Evolutionary conservation across 2,329 filamentous ascomycete genomes (phyloP).

Genomic region (Teratosphaeria pseudoeucalypti): DNA sequence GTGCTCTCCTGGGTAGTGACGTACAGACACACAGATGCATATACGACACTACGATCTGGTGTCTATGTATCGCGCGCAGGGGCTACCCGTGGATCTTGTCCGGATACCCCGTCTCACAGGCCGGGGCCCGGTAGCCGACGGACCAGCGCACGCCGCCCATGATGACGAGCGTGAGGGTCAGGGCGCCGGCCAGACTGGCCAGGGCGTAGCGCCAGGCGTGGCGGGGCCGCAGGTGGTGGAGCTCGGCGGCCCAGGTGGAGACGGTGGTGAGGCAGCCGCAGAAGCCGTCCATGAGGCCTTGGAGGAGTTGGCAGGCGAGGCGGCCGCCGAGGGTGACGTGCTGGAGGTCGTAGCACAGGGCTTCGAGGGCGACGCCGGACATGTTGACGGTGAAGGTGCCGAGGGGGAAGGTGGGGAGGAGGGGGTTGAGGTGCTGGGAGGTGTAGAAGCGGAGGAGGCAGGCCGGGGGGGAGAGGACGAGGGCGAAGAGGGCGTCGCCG

Average conservation of each 20-base stretch:
- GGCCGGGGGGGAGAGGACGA: constrained; percentile 74
- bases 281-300: constrained; percentile 40
- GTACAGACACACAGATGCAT: neutral
- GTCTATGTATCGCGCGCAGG: too few relatives aligned
- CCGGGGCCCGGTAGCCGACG: constrained; percentile 29
- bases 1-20: neutral
- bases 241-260: constrained; percentile 38
- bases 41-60: too few relatives aligned
- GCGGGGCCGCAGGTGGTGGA: constrained; percentile 29
- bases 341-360: constrained; percentile 68
- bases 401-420: constrained; percentile 59
- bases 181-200: constrained; percentile 48
- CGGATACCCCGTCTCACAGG: constrained; percentile 27
- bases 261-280: constrained; percentile 40
- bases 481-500: constrained; percentile 60
- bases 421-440: constrained; percentile 59
- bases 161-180: constrained; percentile 54
- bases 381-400: constrained; percentile 82
- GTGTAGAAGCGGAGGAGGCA: constrained; percentile 66
- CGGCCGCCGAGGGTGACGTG: constrained; percentile 40
- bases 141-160: constrained; percentile 71
- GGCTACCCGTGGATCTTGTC: constrained; percentile 16
- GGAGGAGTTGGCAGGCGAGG: constrained; percentile 35
- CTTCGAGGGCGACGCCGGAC: constrained; percentile 62
- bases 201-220: constrained; percentile 61